Evolutionary conservation across 2,329 filamentous ascomycete species (phyloP), one percentile per base, ranked within the genome.

Genomic region (Diaporthe aspalathi): DNA sequence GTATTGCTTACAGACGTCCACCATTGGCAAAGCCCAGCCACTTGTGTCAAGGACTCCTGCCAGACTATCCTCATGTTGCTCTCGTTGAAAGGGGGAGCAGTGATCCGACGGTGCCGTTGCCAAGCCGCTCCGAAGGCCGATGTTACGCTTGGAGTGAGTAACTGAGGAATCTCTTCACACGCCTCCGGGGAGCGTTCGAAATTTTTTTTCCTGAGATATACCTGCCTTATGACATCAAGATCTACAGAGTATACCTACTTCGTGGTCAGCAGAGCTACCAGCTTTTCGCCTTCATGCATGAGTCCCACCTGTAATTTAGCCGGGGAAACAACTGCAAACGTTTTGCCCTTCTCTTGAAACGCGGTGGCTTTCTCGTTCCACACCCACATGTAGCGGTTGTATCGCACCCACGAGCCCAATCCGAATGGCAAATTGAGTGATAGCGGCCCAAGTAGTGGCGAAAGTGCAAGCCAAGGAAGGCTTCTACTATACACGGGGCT

Each of bases 61-160:
- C 66, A 68, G 1, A 68, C 66, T 12, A 68, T 68, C 9, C 29
- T 68, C 66, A 68, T 68, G 38, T 68, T 68, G 52, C 38, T 68
- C 52, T 68, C 66, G 22, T 68, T 68, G 20, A 68, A 68, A 32
- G 66, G 66, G 45, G 67, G 67, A 6, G 67, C 67, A 17, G 67
- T 68, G 9, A 68, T 68, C 16, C 67, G 67, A 6, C 67, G 40
- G 14, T 68, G 67, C n/a, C 67, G 53, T 49, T 68, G 67, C 67
- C 67, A 68, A 3, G 60, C 67, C 8, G 53, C 38, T 3, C 67
- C 67, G 6, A 24, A 49, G 1, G 24, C 67, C 2, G 67, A 54
- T 3, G 40, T 16, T 2, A 68, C 67, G 22, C 67, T 68, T 24
- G 67, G 67, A 9, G 32, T 35, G 16, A 68, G 27, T 6, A 68